phyloP scores from a whole-genome alignment of 2,329 filamentous ascomycete genomes.

The Drechslerella dactyloides region DNA sequence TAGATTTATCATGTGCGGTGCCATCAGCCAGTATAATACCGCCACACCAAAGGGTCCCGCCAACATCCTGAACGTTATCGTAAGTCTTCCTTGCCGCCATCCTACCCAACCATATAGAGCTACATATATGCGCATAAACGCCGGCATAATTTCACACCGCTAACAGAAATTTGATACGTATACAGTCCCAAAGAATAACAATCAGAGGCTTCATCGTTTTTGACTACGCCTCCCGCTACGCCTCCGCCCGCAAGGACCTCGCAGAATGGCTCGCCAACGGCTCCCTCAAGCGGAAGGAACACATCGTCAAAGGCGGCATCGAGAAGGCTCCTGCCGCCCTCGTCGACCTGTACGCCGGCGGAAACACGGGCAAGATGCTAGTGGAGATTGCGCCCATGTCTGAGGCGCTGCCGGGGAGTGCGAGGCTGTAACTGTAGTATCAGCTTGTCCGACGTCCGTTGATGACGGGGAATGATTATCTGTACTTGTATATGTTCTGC shows the following conservation, averaged over 20 bases:
- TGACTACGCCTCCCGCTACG: slow-evolving; percentile 68
- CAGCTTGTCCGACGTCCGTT: too few species aligned
- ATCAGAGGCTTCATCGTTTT: slow-evolving; percentile 78
- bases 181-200: slow-evolving; percentile 63
- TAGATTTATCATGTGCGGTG: slow-evolving; percentile 74
- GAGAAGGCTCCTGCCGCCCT: slow-evolving; percentile 69
- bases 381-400: slow-evolving; percentile 59
- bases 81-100: too few species aligned
- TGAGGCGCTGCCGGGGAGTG: slow-evolving; percentile 22
- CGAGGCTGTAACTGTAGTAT: slow-evolving; percentile 45
- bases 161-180: slow-evolving; percentile 58
- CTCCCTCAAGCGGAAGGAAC: slow-evolving; percentile 74
- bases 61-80: slow-evolving; percentile 48
- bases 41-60: slow-evolving; percentile 64
- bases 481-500: too few species aligned
- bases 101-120: not conserved
- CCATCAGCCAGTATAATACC: slow-evolving; percentile 73
- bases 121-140: not conserved
- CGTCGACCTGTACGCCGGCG: slow-evolving; percentile 69
- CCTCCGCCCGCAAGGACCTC: slow-evolving; percentile 67
- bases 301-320: slow-evolving; percentile 73
- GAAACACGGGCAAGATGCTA: slow-evolving; percentile 73
- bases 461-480: too few species aligned
- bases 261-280: slow-evolving; percentile 73
- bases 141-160: slow-evolving; percentile 63